Evolutionary conservation across 371 early-diverging fungal genomes (phyloP), one percentile per base, ranked within the genome.

Genomic region (Mortierella sp.): DNA sequence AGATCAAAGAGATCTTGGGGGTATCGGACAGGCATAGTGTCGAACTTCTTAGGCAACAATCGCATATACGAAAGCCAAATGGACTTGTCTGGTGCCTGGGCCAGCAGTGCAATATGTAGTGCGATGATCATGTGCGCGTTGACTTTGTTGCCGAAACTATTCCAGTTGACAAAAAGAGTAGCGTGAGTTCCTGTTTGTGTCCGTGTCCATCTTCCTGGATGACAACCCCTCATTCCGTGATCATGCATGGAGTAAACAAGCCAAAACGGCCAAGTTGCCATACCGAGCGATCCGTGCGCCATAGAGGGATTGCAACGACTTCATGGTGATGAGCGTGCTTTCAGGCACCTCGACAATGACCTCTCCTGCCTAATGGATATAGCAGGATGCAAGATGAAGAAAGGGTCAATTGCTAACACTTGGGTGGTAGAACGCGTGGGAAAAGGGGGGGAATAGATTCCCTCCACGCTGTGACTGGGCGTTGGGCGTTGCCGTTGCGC

Each of bases 11-110:
- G 60, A 3, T 63, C 65, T 16, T 60, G 44, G 1, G 85, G 81
- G 64, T 83, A 88, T 71, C 81, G 78, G 49, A 86, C 85, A 27
- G 88, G 86, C 83, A 88, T 84, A 8, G 88, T 88, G 58, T 85
- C 78, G 57, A 88, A 88, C 63, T 85, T 85, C 13, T 77, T 80
- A 19, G 88, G 88, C 21, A 88, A 59, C 43, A 88, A 44, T 41
- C 80, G 80, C 24, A 83, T 27, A 55, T 88, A 88, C 1, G 85
- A 81, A 57, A 81, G 76, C 88, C 88, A 88, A 71, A 82, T 81
- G 6, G 81, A 81, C n/a, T 80, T 71, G 31, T 71, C 67, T 43
- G 84, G 84, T 5, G 66, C 64, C 31, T 66, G 76, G 16, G 83
- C 53, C 28, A 83, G 44, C 16, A 82, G 65, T 1, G 76, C 76